These are phyloP conservation scores for Eutrema japonicum DNA, from an alignment of 345 rosid species.

Conservation along the genomic window DNA sequence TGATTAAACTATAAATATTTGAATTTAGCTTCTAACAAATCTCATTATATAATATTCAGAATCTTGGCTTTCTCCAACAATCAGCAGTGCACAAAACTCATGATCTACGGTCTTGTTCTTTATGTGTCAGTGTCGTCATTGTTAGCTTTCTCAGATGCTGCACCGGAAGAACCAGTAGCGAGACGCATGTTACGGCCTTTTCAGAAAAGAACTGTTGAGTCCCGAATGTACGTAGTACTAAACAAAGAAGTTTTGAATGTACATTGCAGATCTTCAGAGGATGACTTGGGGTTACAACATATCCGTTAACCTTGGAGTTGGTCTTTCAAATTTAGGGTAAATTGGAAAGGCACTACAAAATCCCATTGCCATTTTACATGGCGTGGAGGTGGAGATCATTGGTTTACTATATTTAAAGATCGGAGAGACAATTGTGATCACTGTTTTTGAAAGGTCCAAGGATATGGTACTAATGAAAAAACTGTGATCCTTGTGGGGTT, in stretches of 20 bases:
- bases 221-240: background rate
- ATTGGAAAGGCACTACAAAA: too few species aligned
- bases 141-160: slow-evolving; percentile 13
- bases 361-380: too few species aligned
- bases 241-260: background rate
- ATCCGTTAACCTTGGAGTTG: too few species aligned
- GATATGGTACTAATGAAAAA: too few species aligned
- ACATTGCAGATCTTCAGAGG: too few species aligned
- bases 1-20: background rate
- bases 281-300: too few species aligned
- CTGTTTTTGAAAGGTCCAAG: too few species aligned
- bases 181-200: slow-evolving; percentile 16
- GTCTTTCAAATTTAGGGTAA: too few species aligned
- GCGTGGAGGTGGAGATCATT: too few species aligned
- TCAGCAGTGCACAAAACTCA: slow-evolving; percentile 1
- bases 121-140: background rate
- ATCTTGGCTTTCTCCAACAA: slow-evolving; percentile 9
- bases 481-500: too few species aligned
- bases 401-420: too few species aligned
- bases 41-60: background rate
- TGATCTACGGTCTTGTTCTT: slow-evolving; percentile 7
- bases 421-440: too few species aligned
- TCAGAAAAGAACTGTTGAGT: slow-evolving; percentile 5
- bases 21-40: background rate
- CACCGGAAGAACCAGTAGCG: background rate